Base-by-base conservation (phyloP, 441 rosid species). In the Gossypium davidsonii region DNA sequence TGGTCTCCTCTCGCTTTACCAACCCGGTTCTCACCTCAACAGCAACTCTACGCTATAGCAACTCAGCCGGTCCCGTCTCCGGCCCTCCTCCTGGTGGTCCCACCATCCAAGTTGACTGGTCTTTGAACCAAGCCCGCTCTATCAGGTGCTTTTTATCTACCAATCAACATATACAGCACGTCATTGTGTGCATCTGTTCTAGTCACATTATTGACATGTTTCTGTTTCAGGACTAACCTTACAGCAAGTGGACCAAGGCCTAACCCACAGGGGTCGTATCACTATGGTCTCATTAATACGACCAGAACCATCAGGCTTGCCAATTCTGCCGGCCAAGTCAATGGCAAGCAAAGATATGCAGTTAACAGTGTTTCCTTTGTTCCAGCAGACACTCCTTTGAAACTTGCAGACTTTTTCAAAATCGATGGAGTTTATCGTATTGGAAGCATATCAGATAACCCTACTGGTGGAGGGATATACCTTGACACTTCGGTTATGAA, bases 241-340 rank as follows among this genome's bases (percentile, higher is more conserved):
- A 89, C 97, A 2, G 98, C 98, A 21, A 94, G 98, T 80, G 98
- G 97, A 72, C 97, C 98, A 42, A 85, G 98, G 76, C 98, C 98
- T 28, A 94, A 92, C 79, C 98, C 98, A 0, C 98, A 94, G 76
- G 97, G 98, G 1, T 91, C 98, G 31, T 94, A 94, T 88, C 98
- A 94, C 79, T 94, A 94, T 58, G 98, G 98, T 15, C 80, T 91
- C 75, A 87, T 94, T 69, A 91, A 90, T 79, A 87, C 89, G 6
- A 84, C 85, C 21, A 86, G 83, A 82, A 94, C 97, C 21, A 84
- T 94, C 80, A 81, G 80, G 49, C 75, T 94, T 26, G 84, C 85
- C 52, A 89, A 80, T 73, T 89, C 92, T 69, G 97, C 93, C 0
- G 96, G 95, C 3, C 91, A 79, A 59, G 81, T 94, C 17, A 85